A percentile compares a stretch with the other conserved stretches of the same genome.
Conservation (phyloP, 164 flowering plant species). For the Tetracentron sinense region DNA sequence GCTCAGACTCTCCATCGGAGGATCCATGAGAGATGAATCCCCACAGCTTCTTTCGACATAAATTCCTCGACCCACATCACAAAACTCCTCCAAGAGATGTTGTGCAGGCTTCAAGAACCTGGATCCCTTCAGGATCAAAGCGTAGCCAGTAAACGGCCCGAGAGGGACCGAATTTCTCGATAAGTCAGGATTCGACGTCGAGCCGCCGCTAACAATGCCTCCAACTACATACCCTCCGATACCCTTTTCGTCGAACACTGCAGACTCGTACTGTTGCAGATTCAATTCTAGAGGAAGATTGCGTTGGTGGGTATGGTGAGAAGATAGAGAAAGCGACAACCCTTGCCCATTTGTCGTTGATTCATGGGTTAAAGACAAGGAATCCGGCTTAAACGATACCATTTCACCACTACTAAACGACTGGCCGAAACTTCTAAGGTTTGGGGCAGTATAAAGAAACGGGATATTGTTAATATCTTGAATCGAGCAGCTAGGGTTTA, state of each 20-base stretch:
- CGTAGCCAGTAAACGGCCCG: slow-evolving; percentile 84
- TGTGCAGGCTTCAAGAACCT: slow-evolving; percentile 83
- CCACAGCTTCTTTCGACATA: slow-evolving; percentile 22
- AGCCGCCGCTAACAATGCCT: slow-evolving; percentile 11
- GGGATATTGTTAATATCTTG: slow-evolving; percentile 29
- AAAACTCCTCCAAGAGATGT: slow-evolving; percentile 67
- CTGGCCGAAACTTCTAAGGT: slow-evolving; percentile 29
- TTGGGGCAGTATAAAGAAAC: slow-evolving; percentile 26
- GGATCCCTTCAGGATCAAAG: slow-evolving; percentile 68
- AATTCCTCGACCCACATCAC: slow-evolving; percentile 44
- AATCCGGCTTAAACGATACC: slow-evolving; percentile 33
- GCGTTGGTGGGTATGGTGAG: slow-evolving; percentile 28
- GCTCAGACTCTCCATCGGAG: slow-evolving; percentile 23
- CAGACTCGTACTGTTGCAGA: slow-evolving; percentile 30
- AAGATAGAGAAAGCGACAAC: slow-evolving; percentile 61
- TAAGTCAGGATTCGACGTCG: slow-evolving; percentile 20
- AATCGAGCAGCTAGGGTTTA: slow-evolving; percentile 36
- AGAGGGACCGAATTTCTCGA: slow-evolving; percentile 47
- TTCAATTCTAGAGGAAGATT: slow-evolving; percentile 35
- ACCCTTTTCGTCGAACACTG: slow-evolving; percentile 13
- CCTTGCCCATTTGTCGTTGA: slow-evolving; percentile 29
- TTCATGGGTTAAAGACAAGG: slow-evolving; percentile 15
- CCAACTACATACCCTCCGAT: slow-evolving; percentile 21
- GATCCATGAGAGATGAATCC: slow-evolving; percentile 31
- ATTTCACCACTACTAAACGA: slow-evolving; percentile 22